Evolutionary conservation across 768 basidiomycete genomes (phyloP), one percentile per base, ranked within the genome.

Genomic region (Termitomyces sp.): DNA sequence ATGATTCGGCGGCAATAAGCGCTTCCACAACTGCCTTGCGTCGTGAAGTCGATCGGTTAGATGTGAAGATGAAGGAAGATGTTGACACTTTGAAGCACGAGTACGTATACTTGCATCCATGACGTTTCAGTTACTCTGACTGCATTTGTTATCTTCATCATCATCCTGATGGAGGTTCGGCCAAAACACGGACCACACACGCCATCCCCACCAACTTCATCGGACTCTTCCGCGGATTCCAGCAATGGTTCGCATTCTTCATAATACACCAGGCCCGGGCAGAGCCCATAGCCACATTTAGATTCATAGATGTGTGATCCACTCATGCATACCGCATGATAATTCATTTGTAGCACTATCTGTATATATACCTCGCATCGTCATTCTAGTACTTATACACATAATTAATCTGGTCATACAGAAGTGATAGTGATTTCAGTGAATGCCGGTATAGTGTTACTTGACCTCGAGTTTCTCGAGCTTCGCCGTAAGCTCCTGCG

Each of bases 51-150:
- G 96, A 99, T 67, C 74, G 80, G 3, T 72, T 98, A 49, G 86
- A 89, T 66, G 86, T 89, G 44, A 95, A 91, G 75, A 89, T 99
- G 86, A 96, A 95, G 74, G 94, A 97, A 71, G 93, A 95, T 63
- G 75, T 98, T 26, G 85, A 82, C 16, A 89, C 83, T 48, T 78
- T 99, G 65, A 94, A 91, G 72, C 95, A 98, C 68, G 95, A 98
- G 95, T 96, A 64, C 57, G 89, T 83, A 49, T 46, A 20, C 33
- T 5, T 41, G 26, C 47, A 43, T 60, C 38, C n/a, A 44, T 46
- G 50, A 54, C 41, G 55, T 6, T 49, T 55, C 55, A 91, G 89
- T 80, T 36, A 82, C 87, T 2, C 76, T 92, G 28, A 74, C 79
- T 28, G 83, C 77, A 8, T 89, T 92, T 63, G 75, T 87, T n/a